Evolutionary conservation across 1,284 basidiomycete species (phyloP).

Genomic region (Polyporus tsugae): DNA sequence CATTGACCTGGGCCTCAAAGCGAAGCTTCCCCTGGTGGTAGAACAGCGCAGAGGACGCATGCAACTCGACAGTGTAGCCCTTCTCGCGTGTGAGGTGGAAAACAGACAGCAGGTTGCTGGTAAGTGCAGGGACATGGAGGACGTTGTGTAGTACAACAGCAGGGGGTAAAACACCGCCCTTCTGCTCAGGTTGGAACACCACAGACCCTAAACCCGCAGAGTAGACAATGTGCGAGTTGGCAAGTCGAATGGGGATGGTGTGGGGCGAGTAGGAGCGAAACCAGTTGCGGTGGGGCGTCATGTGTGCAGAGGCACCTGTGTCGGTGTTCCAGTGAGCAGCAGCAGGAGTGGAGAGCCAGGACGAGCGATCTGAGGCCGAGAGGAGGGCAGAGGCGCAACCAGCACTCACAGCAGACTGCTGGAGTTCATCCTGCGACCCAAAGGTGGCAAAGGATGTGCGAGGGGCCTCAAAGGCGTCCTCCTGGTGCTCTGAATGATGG

Average conservation of each 20-base stretch:
- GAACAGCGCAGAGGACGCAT: constrained; percentile 14
- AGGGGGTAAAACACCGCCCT: constrained; percentile 23
- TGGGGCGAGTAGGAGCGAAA: constrained; percentile 39
- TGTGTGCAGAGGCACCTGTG: constrained; percentile 18
- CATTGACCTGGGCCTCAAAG: too few species aligned
- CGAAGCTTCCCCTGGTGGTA: neutral
- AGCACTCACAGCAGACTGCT: neutral
- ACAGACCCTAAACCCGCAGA: constrained; percentile 41
- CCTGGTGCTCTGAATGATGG: too few species aligned
- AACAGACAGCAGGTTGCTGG: constrained; percentile 28
- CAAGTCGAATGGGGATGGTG: constrained; percentile 7
- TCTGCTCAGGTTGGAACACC: constrained; percentile 39
- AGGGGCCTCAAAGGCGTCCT: neutral
- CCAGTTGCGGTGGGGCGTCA: constrained; percentile 18
- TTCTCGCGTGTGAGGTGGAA: constrained; percentile 20
- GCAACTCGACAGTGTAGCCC: too few species aligned
- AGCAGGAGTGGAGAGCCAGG: neutral
- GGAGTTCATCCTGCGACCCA: neutral
- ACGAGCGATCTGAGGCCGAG: neutral
- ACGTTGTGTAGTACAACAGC: constrained; percentile 22
- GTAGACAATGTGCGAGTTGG: too few species aligned
- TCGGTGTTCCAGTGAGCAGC: neutral
- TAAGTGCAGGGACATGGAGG: constrained; percentile 27
- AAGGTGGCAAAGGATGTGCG: neutral
- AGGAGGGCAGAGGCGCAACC: constrained; percentile 2